Percentiles rank a stretch among this genome's conserved stretches.
phyloP scores from a whole-genome alignment of 352 stramenopile species.

The Albugo laibachii region DNA sequence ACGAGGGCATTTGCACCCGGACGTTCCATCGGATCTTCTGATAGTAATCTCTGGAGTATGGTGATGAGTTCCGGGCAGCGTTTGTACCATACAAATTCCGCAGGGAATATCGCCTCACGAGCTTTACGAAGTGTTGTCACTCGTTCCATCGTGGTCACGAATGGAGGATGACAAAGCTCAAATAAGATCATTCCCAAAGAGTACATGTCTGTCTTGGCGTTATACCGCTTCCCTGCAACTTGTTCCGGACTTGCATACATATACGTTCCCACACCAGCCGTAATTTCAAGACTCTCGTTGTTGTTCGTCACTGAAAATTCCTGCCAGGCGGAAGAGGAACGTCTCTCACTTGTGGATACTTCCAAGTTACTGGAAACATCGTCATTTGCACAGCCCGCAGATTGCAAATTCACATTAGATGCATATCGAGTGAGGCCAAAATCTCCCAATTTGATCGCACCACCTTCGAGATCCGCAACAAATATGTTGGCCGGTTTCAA shows the following conservation, averaged over 20 bases:
- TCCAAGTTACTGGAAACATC: not conserved
- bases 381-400: not conserved
- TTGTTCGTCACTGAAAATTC: conserved; percentile 27
- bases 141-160: conserved; percentile 79
- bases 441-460: conserved; percentile 80
- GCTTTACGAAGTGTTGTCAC: conserved; percentile 63
- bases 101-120: conserved; percentile 44
- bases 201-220: conserved; percentile 82
- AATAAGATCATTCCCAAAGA: conserved; percentile 85
- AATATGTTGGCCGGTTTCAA: conserved; percentile 87
- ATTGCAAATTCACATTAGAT: conserved; percentile 40
- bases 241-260: conserved; percentile 82
- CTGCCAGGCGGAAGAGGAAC: not conserved
- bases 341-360: not conserved
- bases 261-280: conserved; percentile 76
- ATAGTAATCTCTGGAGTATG: conserved; percentile 43
- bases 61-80: conserved; percentile 43
- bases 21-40: conserved; percentile 15
- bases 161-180: conserved; percentile 77
- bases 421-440: conserved; percentile 77
- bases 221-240: conserved; percentile 80
- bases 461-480: conserved; percentile 60
- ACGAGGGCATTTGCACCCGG: conserved; percentile 1
- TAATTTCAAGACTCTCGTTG: conserved; percentile 67
- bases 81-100: conserved; percentile 18